Evolutionary conservation across 371 early-diverging fungal species (phyloP).

Genomic region (Cokeromyces recurvatus): DNA sequence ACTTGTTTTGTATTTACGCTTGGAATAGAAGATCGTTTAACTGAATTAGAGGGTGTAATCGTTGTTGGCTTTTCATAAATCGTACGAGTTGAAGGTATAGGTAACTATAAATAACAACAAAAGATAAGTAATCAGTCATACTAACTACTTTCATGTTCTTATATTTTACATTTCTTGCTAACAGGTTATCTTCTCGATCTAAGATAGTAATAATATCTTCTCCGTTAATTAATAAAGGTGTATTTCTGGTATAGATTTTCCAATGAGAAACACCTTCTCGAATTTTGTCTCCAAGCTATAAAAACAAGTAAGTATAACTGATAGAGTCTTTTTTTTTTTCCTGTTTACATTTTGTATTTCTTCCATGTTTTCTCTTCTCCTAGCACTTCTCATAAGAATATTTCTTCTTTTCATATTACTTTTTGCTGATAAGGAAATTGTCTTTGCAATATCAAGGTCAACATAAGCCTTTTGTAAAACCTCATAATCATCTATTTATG

Average conservation of each 20-base stretch:
- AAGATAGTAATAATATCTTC: constrained; percentile 24
- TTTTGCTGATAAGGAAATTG: constrained; percentile 40
- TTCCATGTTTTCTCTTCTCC: constrained; percentile 23
- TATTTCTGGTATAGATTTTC: constrained; percentile 21
- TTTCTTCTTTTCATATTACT: constrained; percentile 39
- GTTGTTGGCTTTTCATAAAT: constrained; percentile 11
- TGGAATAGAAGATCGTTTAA: too few relatives aligned
- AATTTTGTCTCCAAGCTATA: constrained; percentile 25
- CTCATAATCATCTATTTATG: constrained; percentile 35
- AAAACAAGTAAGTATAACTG: neutral
- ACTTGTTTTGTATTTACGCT: too few relatives aligned
- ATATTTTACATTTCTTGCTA: constrained; percentile 23
- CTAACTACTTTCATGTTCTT: too few relatives aligned
- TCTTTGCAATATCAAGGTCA: constrained; percentile 46
- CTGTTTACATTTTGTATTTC: constrained; percentile 17
- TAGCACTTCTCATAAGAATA: constrained; percentile 20
- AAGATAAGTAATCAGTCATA: too few relatives aligned
- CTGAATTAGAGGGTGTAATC: too few relatives aligned
- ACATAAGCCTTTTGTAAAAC: constrained; percentile 43
- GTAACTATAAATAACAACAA: constrained; percentile 11
- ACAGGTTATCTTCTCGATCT: constrained; percentile 23
- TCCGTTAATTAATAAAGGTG: constrained; percentile 23
- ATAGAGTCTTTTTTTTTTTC: too few relatives aligned
- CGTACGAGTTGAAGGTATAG: constrained; percentile 17
- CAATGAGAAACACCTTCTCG: constrained; percentile 26